phyloP scores from a whole-genome alignment of 1,284 basidiomycete species.

The Puccinia polysora region DNA sequence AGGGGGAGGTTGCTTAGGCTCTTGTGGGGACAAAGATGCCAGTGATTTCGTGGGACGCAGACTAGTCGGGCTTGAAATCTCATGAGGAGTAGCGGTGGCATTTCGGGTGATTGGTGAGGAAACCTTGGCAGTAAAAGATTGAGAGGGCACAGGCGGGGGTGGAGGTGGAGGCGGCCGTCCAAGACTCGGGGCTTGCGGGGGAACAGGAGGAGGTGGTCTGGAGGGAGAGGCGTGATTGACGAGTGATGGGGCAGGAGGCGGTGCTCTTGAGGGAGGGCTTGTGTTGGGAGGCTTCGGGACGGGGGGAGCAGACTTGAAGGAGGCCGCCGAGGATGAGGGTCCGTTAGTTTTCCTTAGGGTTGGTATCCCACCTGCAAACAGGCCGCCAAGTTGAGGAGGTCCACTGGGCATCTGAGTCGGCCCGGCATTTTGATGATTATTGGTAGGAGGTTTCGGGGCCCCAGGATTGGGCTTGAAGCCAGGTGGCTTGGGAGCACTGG shows the following conservation, averaged over 20 bases:
- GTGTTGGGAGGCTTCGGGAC: constrained; percentile 23
- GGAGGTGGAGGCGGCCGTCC: constrained; percentile 17
- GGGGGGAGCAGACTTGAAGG: constrained; percentile 25
- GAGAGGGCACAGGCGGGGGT: constrained; percentile 13
- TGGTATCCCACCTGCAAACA: constrained; percentile 50
- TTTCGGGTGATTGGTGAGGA: neutral
- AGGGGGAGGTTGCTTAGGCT: constrained; percentile 17
- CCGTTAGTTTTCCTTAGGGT: constrained; percentile 46
- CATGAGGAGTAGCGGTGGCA: neutral
- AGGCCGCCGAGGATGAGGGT: constrained; percentile 1
- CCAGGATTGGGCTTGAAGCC: neutral
- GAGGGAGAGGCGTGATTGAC: neutral
- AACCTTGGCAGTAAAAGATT: neutral
- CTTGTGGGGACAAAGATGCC: neutral
- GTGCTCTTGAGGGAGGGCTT: constrained; percentile 35
- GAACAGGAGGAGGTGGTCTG: constrained; percentile 27
- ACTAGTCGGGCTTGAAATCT: neutral
- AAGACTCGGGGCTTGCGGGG: neutral
- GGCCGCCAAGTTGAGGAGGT: constrained; percentile 48
- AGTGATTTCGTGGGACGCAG: neutral
- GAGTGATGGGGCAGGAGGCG: constrained; percentile 22
- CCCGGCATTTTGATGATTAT: neutral
- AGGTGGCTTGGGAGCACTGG: constrained; percentile 29
- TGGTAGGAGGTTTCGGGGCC: constrained; percentile 19
- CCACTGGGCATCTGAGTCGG: constrained; percentile 6